Evolutionary conservation across 2,329 filamentous ascomycete genomes (phyloP), one percentile per base, ranked within the genome.

Genomic region (Fusarium newnesense): DNA sequence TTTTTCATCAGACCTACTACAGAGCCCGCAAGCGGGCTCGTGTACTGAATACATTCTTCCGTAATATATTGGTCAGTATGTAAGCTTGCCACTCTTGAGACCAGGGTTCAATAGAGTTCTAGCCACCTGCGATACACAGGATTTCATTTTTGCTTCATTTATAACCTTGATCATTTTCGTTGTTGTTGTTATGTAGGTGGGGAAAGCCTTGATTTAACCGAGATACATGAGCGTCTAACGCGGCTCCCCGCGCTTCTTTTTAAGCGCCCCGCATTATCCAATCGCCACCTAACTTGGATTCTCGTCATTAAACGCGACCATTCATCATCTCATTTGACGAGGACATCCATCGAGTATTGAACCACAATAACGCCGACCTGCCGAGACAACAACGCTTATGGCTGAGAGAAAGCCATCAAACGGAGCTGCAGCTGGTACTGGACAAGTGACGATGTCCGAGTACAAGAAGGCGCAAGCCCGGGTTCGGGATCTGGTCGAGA

Each of bases 381-480:
- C 26, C 19, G 15, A 24, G 37, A 26, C 28, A 19, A 42, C 21
- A 49, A 42, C n/a, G 64, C 74, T 63, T 47, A 83, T 83, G 82
- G 79, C 81, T 32, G 81, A 83, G 63, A 79, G 73, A 46, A 83
- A 81, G 54, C 74, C 76, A 52, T 62, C 62, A 40, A 69, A 63
- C 63, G 68, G 71, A 39, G 58, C 74, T 40, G 77, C 75, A 58
- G 58, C 73, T 43, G 74, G 60, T 61, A 77, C 77, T 37, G 76
- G 80, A 39, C 78, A 80, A 65, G 79, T 81, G 30, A 84, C 80
- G 11, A 80, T 83, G 79, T 82, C 83, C 24, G 85, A 87, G 75
- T 88, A 88, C 69, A 85, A 86, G 76, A 86, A 87, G 69, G 84
- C 87, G 47, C 85, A 87, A 69, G 81, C 83, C 52, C 82, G 83